Evolutionary conservation across 495 filamentous ascomycete genomes (phyloP).

Genomic region (Xylaria bambusicola): DNA sequence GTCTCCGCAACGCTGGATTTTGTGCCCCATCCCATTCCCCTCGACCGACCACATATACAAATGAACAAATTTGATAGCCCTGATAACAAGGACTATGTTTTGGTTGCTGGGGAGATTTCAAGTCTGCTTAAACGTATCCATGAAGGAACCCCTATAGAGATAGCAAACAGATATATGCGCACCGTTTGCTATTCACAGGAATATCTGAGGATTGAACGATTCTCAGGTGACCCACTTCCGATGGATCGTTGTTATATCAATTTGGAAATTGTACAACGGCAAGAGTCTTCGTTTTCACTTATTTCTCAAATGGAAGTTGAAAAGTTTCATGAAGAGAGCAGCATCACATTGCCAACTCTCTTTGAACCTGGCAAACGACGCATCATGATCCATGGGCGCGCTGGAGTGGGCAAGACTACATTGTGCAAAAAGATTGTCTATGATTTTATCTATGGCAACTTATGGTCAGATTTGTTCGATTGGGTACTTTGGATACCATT

Average conservation of each 20-base stretch:
- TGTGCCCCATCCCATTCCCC: slow-evolving; percentile 24
- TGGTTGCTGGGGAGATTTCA: background rate
- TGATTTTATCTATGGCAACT: slow-evolving; percentile 26
- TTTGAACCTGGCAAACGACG: slow-evolving; percentile 34
- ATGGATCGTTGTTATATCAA: slow-evolving; percentile 43
- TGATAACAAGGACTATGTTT: slow-evolving; percentile 7
- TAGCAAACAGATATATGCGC: background rate
- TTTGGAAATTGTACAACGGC: slow-evolving; percentile 30
- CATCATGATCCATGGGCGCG: slow-evolving; percentile 44
- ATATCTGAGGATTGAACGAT: slow-evolving; percentile 37
- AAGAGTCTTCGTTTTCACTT: background rate
- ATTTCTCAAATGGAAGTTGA: background rate
- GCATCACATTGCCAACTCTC: slow-evolving; percentile 7
- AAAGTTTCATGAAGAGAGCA: background rate
- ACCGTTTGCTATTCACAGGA: slow-evolving; percentile 21
- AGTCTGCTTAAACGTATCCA: background rate
- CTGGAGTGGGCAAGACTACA: slow-evolving; percentile 50
- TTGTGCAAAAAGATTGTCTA: slow-evolving; percentile 48
- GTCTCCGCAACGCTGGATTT: slow-evolving; percentile 19
- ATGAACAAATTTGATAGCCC: slow-evolving; percentile 33
- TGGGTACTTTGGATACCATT: slow-evolving; percentile 42
- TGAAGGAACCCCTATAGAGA: background rate
- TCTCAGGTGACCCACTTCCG: slow-evolving; percentile 34
- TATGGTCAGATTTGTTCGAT: slow-evolving; percentile 37
- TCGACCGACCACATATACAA: slow-evolving; percentile 26